Evolutionary conservation across 1,284 basidiomycete species (phyloP).

Genomic region (Fomitiporia mediterranea): DNA sequence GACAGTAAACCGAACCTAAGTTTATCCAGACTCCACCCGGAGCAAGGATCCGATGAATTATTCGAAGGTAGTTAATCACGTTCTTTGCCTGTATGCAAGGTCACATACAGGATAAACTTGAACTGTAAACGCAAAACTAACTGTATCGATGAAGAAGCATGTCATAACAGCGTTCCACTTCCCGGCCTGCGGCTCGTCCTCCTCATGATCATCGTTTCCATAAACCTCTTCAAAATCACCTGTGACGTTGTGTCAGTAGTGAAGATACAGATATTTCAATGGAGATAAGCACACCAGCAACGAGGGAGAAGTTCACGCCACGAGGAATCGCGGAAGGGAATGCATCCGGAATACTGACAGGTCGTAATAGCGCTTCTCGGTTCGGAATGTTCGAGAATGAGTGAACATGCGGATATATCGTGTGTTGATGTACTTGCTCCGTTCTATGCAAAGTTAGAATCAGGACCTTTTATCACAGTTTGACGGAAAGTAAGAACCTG

Average conservation of each 20-base stretch:
- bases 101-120: slow-evolving; percentile 1
- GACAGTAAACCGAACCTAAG: slow-evolving; percentile 44
- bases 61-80: slow-evolving; percentile 83
- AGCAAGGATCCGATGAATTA: slow-evolving; percentile 75
- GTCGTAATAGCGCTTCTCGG: slow-evolving; percentile 56
- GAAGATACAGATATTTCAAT: background rate
- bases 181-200: slow-evolving; percentile 61
- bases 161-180: slow-evolving; percentile 90
- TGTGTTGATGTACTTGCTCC: slow-evolving; percentile 57
- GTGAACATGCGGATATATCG: slow-evolving; percentile 85
- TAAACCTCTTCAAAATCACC: slow-evolving; percentile 95
- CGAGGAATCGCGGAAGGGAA: slow-evolving; percentile 67
- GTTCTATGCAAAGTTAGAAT: no score
- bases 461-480: no score
- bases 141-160: slow-evolving; percentile 98
- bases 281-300: slow-evolving; percentile 57
- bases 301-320: slow-evolving; percentile 71
- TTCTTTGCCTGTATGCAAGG: slow-evolving; percentile 68
- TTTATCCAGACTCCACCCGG: slow-evolving; percentile 92
- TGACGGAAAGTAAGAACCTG: slow-evolving; percentile 49
- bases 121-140: slow-evolving; percentile 31
- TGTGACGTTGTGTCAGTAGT: slow-evolving; percentile 25
- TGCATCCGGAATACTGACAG: slow-evolving; percentile 78
- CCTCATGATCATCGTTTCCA: slow-evolving; percentile 47
- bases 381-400: slow-evolving; percentile 79